phyloP scores from a whole-genome alignment of 331 rosid genomes.

The Telfairia occidentalis region DNA sequence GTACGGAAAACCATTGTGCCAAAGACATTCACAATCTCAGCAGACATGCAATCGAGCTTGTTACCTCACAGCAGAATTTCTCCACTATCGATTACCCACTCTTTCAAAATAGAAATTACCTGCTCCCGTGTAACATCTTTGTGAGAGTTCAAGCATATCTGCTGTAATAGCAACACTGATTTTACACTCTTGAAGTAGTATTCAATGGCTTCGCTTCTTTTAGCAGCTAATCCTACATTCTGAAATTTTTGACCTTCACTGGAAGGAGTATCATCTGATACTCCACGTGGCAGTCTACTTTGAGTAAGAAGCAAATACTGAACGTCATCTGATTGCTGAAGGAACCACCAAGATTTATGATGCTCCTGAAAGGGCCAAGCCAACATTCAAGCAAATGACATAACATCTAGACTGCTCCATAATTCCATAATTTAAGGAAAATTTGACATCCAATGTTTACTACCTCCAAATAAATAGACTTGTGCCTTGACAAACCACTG shows the following conservation, averaged over 20 bases:
- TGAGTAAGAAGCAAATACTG: constrained; percentile 37
- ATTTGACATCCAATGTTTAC: not conserved
- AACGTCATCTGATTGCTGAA: constrained; percentile 39
- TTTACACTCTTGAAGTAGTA: constrained; percentile 62
- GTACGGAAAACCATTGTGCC: not conserved
- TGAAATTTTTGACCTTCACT: constrained; percentile 12
- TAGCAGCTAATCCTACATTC: constrained; percentile 22
- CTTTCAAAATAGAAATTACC: constrained; percentile 21
- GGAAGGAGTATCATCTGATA: constrained; percentile 20
- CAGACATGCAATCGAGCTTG: not conserved
- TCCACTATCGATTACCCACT: not conserved
- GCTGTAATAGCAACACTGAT: constrained; percentile 52
- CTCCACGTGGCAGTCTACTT: constrained; percentile 27
- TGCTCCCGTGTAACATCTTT: constrained; percentile 58
- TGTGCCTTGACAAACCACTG: constrained; percentile 65
- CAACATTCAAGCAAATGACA: not conserved
- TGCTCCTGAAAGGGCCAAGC: constrained; percentile 34
- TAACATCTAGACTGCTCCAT: not conserved
- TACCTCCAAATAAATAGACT: constrained; percentile 41
- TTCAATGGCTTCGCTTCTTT: constrained; percentile 55
- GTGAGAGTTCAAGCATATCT: constrained; percentile 54
- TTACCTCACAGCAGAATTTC: not conserved
- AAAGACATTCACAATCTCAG: not conserved
- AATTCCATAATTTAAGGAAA: constrained; percentile 2
- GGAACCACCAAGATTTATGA: constrained; percentile 79